Conservation (phyloP, 2,329 filamentous ascomycete species). For the Davidsoniella eucalypti region DNA sequence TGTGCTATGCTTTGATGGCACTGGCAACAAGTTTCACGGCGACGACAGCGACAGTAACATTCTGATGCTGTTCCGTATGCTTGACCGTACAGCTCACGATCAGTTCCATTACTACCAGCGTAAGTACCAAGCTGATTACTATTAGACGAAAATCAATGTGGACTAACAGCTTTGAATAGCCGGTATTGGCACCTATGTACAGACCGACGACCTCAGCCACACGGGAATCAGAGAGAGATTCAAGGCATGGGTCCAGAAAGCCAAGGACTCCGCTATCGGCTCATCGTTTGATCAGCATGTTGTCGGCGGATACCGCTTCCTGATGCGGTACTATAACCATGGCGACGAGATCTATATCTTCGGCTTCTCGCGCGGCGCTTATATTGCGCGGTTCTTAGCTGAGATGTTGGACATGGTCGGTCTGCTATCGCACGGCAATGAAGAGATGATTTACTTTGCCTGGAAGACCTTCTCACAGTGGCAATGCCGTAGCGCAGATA, state of each 20-base stretch:
- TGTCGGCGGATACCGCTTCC: slow-evolving; percentile 64
- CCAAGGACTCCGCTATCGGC: slow-evolving; percentile 65
- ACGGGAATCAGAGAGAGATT: slow-evolving; percentile 39
- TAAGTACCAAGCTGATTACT: slow-evolving; percentile 19
- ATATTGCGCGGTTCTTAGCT: slow-evolving; percentile 58
- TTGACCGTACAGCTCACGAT: slow-evolving; percentile 44
- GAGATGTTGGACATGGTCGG: slow-evolving; percentile 79
- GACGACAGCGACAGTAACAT: slow-evolving; percentile 49
- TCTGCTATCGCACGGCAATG: slow-evolving; percentile 63
- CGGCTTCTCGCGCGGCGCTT: slow-evolving; percentile 56
- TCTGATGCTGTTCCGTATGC: slow-evolving; percentile 53
- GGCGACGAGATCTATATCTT: slow-evolving; percentile 55
- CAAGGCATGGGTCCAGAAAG: slow-evolving; percentile 51
- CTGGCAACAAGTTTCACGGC: slow-evolving; percentile 46
- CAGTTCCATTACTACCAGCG: slow-evolving; percentile 51
- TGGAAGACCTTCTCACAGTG: slow-evolving; percentile 69
- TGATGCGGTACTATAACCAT: slow-evolving; percentile 55
- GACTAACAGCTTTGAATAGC: slow-evolving; percentile 21
- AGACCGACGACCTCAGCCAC: slow-evolving; percentile 41
- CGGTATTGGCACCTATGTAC: slow-evolving; percentile 58
- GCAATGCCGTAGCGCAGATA: slow-evolving; percentile 39
- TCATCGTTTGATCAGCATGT: slow-evolving; percentile 71
- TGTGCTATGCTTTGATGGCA: slow-evolving; percentile 46
- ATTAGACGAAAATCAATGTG: neutral
- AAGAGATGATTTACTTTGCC: slow-evolving; percentile 70